Evolutionary conservation across 805 yeast species (phyloP), one percentile per base, ranked within the genome.

Genomic region (Candida jianshihensis): DNA sequence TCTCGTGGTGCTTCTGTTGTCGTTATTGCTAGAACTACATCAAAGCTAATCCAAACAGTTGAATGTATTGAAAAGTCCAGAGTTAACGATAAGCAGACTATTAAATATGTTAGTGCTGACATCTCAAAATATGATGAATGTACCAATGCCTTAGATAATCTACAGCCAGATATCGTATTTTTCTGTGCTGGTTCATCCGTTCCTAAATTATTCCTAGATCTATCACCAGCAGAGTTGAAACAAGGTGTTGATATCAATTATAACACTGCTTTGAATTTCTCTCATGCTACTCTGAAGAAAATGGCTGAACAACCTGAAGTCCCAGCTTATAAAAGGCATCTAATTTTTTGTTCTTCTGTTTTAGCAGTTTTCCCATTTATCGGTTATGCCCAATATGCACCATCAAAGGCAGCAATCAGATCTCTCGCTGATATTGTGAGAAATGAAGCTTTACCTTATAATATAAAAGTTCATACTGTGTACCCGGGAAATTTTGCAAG

Each of bases 381-480:
- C 30, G 99, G 99, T 0, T 92, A 92, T 56, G 71, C 78, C 1
- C 90, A 86, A 49, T 92, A 92, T 54, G 89, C 92, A 0, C 98
- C 99, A 1, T 59, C 78, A 46, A 92, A 92, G 56, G 81, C 86
- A 0, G 95, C 96, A 0, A 56, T 90, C 13, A 71, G 84, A 49
- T 65, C 95, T 0, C 62, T 92, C 12, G 79, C 88, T 0, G 83
- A 82, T 33, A 66, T 82, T 6, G 60, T 92, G 36, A 75, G 96
- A 43, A 96, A 89, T 47, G 99, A 92, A 55, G 66, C 82, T 30
- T 51, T 68, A 1, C 80, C 82, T 6, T 79, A 76, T 49, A 71
- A 79, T 41, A 77, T 81, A 43, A 61, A 81, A 19, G 83, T 92
- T 1, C 72, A 81, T 5, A 77, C 86, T 41, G 76, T 87, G 0